A percentile compares a stretch with the other conserved stretches of the same genome.
phyloP scores from a whole-genome alignment of 192 early-diverging fungal genomes.

The Phlyctochytrium arcticum region DNA sequence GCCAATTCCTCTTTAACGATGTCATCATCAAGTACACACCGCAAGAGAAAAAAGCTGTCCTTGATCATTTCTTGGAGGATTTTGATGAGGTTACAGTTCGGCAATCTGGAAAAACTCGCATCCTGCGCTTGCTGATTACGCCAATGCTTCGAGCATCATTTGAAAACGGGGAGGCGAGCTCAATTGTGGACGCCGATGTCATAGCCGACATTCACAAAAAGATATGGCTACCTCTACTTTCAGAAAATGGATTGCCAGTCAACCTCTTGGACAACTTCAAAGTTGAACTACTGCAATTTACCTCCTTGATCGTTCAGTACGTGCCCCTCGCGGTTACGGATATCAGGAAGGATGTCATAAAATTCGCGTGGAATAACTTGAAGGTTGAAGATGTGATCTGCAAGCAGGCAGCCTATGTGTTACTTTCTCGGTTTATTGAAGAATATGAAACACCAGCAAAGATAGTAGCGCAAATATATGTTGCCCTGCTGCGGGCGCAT shows the following conservation, averaged over 20 bases:
- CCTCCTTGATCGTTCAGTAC: slow-evolving; percentile 80
- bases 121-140: slow-evolving; percentile 77
- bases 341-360: slow-evolving; percentile 83
- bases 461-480: slow-evolving; percentile 84
- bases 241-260: slow-evolving; percentile 35
- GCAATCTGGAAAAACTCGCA: slow-evolving; percentile 63
- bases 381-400: slow-evolving; percentile 86
- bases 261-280: slow-evolving; percentile 36
- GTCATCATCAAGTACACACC: slow-evolving; percentile 32
- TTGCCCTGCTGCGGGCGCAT: slow-evolving; percentile 80
- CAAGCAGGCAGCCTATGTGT: slow-evolving; percentile 93
- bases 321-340: slow-evolving; percentile 74
- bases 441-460: slow-evolving; percentile 88
- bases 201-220: slow-evolving; percentile 56
- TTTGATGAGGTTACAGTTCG: slow-evolving; percentile 59
- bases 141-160: slow-evolving; percentile 77
- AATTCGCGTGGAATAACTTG: slow-evolving; percentile 85
- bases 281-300: slow-evolving; percentile 89
- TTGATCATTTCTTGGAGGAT: slow-evolving; percentile 74
- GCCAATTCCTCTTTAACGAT: slow-evolving; percentile 68
- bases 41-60: slow-evolving; percentile 62
- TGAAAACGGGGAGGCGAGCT: slow-evolving; percentile 41
- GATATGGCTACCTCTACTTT: slow-evolving; percentile 53
- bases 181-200: slow-evolving; percentile 57
- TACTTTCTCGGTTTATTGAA: slow-evolving; percentile 88